Conservation (phyloP, 805 yeast species). For the Candida andamanensis region DNA sequence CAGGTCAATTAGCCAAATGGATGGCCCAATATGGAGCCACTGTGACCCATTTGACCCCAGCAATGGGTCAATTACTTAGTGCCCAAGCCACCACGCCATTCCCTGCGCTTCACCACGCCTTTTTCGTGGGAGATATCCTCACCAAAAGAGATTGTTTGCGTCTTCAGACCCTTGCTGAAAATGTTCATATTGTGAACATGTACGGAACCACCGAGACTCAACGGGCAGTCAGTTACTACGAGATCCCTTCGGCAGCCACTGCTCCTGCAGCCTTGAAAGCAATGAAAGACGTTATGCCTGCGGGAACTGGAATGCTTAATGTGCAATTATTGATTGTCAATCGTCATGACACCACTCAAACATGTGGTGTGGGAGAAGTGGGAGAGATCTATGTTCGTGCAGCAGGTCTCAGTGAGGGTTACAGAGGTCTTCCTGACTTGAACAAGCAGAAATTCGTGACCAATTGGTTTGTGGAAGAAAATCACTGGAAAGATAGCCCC, state of each 20-base stretch:
- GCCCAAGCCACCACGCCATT: constrained; percentile 91
- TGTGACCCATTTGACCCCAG: constrained; percentile 97
- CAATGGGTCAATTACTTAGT: constrained; percentile 96
- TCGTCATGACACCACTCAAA: constrained; percentile 78
- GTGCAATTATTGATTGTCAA: constrained; percentile 94
- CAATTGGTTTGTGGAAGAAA: constrained; percentile 81
- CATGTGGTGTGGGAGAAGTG: constrained; percentile 98
- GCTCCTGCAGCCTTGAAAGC: constrained; percentile 73
- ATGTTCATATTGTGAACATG: constrained; percentile 91
- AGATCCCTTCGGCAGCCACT: constrained; percentile 65
- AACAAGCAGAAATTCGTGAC: constrained; percentile 82
- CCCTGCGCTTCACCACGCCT: constrained; percentile 87
- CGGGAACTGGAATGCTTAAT: constrained; percentile 95
- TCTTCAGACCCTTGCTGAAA: constrained; percentile 85
- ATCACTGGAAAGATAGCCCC: constrained; percentile 60
- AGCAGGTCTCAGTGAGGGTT: constrained; percentile 96
- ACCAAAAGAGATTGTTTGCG: constrained; percentile 96
- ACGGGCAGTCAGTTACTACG: constrained; percentile 93
- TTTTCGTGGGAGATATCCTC: constrained; percentile 95
- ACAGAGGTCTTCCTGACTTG: constrained; percentile 84
- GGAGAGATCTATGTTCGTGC: constrained; percentile 99
- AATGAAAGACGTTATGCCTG: constrained; percentile 95
- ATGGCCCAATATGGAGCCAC: constrained; percentile 87
- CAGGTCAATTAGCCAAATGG: constrained; percentile 97
- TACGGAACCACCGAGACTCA: constrained; percentile 99